Evolutionary conservation across 2,329 filamentous ascomycete genomes (phyloP).

Genomic region (Rugonectria rugulosa): DNA sequence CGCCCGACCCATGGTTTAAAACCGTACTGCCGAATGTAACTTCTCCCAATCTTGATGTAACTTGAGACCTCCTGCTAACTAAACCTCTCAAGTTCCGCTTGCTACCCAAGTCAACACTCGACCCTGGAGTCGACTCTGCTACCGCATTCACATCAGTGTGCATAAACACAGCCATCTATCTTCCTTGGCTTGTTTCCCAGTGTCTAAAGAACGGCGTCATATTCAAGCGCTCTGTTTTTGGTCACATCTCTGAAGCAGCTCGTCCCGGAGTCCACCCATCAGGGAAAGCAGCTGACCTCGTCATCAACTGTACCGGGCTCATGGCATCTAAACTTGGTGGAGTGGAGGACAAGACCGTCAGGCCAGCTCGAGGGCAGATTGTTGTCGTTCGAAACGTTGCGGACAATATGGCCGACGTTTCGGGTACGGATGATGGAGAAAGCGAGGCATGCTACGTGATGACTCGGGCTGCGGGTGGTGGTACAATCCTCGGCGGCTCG

Average conservation of each 20-base stretch:
- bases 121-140: slow-evolving; percentile 70
- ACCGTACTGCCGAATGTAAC: slow-evolving; percentile 40
- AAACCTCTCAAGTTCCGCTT: background rate
- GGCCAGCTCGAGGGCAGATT: slow-evolving; percentile 74
- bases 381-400: slow-evolving; percentile 76
- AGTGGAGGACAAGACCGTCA: slow-evolving; percentile 69
- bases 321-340: slow-evolving; percentile 71
- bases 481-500: slow-evolving; percentile 79
- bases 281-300: slow-evolving; percentile 61
- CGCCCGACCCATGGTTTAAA: slow-evolving; percentile 11
- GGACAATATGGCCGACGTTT: slow-evolving; percentile 9
- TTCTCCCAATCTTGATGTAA: background rate
- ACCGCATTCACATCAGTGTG: slow-evolving; percentile 77
- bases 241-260: slow-evolving; percentile 67
- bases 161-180: slow-evolving; percentile 77
- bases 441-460: slow-evolving; percentile 78
- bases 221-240: slow-evolving; percentile 59
- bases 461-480: slow-evolving; percentile 74
- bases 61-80: slow-evolving; percentile 22
- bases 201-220: slow-evolving; percentile 68
- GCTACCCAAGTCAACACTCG: background rate
- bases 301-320: slow-evolving; percentile 77
- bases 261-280: slow-evolving; percentile 57
- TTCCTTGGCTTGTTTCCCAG: slow-evolving; percentile 73
- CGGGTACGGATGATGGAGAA: slow-evolving; percentile 71